phyloP scores from a whole-genome alignment of 2,329 filamentous ascomycete species.

The Cordyceps tenuipes region DNA sequence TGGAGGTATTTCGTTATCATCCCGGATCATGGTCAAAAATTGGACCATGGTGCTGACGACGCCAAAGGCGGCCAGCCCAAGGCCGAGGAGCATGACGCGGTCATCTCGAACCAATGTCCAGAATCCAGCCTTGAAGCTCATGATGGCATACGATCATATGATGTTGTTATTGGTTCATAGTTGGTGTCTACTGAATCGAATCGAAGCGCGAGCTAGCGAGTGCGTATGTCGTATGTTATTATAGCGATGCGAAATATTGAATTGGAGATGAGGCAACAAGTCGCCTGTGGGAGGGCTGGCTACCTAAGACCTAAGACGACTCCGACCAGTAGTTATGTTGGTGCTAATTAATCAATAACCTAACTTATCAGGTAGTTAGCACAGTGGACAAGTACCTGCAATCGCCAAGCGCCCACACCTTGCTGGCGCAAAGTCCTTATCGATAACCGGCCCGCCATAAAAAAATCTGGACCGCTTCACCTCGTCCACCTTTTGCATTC shows the following conservation, averaged over 20 bases:
- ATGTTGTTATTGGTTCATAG: not conserved
- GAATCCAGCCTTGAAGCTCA: conserved; percentile 29
- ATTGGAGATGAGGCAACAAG: no score
- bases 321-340: no score
- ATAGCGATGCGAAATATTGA: no score
- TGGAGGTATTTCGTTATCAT: conserved; percentile 58
- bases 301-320: no score
- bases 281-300: no score
- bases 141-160: conserved; percentile 28
- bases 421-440: not conserved
- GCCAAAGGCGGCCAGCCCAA: conserved; percentile 50
- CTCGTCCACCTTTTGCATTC: not conserved
- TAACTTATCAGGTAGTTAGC: no score
- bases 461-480: not conserved
- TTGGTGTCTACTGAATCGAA: no score
- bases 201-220: no score
- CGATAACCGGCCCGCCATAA: conserved; percentile 7
- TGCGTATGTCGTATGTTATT: no score
- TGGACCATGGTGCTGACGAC: conserved; percentile 49
- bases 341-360: no score
- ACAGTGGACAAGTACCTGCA: no score
- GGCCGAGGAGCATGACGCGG: conserved; percentile 42
- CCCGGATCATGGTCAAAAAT: conserved; percentile 51
- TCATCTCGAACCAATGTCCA: conserved; percentile 37
- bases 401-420: no score